A percentile compares a stretch with the other conserved stretches of the same genome.
Evolutionary conservation across 805 yeast species (phyloP).

Genomic region (Candida ficus): DNA sequence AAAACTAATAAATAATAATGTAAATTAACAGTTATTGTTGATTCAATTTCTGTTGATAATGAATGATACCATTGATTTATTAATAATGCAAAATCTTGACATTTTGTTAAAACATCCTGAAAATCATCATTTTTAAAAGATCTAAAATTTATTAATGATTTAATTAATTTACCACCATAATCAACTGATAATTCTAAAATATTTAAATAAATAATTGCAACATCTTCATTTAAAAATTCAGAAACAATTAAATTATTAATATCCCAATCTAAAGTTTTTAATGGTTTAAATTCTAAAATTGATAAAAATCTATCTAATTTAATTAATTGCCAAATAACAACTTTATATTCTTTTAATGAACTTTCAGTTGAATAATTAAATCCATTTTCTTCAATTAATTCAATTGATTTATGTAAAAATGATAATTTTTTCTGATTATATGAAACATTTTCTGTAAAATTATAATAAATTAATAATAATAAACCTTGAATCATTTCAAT

Average conservation of each 20-base stretch:
- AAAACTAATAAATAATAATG: constrained; percentile 7
- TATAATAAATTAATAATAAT: constrained; percentile 28
- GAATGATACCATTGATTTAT: constrained; percentile 2
- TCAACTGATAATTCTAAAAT: constrained; percentile 1
- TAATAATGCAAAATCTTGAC: not conserved
- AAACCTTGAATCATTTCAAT: constrained; percentile 31
- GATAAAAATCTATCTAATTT: constrained; percentile 17
- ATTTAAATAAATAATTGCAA: constrained; percentile 12
- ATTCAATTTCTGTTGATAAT: not conserved
- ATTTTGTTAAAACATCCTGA: not conserved
- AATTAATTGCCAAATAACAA: not conserved
- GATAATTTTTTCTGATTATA: constrained; percentile 18
- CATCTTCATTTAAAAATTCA: constrained; percentile 19
- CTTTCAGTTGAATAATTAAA: not conserved
- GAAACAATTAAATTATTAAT: constrained; percentile 14
- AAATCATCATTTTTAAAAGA: constrained; percentile 1
- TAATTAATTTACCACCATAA: not conserved
- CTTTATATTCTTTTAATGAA: constrained; percentile 1
- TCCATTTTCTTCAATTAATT: constrained; percentile 19
- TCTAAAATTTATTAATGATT: not conserved
- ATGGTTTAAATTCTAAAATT: constrained; percentile 23
- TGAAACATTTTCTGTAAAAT: constrained; percentile 6
- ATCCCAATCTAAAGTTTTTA: constrained; percentile 24
- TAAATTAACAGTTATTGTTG: constrained; percentile 6
- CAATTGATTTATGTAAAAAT: constrained; percentile 19